phyloP scores from a whole-genome alignment of 305 asterid genomes.

The Andrographis paniculata region DNA sequence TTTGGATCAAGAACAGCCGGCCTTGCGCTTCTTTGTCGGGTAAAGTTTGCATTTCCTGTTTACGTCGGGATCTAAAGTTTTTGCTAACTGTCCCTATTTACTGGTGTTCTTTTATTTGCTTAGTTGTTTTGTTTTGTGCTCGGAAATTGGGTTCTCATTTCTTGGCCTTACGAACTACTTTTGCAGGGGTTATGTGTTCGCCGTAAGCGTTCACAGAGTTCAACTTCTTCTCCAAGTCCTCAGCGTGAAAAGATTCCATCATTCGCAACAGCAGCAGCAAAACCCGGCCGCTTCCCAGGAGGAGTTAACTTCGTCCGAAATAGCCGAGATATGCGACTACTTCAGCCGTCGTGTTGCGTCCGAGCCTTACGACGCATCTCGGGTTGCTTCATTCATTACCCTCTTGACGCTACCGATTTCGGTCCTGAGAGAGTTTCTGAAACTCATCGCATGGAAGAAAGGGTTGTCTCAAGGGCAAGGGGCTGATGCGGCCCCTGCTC shows the following conservation, averaged over 20 bases:
- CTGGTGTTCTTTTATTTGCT: neutral
- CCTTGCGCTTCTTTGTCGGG: slow-evolving; percentile 99
- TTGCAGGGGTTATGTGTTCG: slow-evolving; percentile 94
- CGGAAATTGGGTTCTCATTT: neutral
- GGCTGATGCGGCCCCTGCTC: slow-evolving; percentile 66
- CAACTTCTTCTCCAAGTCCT: slow-evolving; percentile 99
- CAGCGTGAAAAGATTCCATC: slow-evolving; percentile 88
- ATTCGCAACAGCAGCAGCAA: slow-evolving; percentile 89
- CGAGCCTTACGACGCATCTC: slow-evolving; percentile 97
- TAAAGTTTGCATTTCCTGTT: slow-evolving; percentile 28
- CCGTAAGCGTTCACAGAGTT: slow-evolving; percentile 97
- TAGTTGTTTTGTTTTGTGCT: neutral
- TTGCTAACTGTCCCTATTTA: neutral
- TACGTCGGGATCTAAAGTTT: slow-evolving; percentile 1
- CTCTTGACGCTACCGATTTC: slow-evolving; percentile 91
- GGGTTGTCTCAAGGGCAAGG: slow-evolving; percentile 80
- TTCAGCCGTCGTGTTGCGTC: slow-evolving; percentile 98
- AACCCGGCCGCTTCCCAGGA: slow-evolving; percentile 70
- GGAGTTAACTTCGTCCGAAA: slow-evolving; percentile 85
- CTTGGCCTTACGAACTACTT: slow-evolving; percentile 18
- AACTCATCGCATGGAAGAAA: slow-evolving; percentile 98
- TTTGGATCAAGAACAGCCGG: slow-evolving; percentile 99
- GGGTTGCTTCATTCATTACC: slow-evolving; percentile 96
- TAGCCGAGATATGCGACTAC: slow-evolving; percentile 93
- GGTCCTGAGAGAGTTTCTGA: slow-evolving; percentile 82